Evolutionary conservation across 495 filamentous ascomycete genomes (phyloP), one percentile per base, ranked within the genome.

Genomic region (Xylaria nigripes): DNA sequence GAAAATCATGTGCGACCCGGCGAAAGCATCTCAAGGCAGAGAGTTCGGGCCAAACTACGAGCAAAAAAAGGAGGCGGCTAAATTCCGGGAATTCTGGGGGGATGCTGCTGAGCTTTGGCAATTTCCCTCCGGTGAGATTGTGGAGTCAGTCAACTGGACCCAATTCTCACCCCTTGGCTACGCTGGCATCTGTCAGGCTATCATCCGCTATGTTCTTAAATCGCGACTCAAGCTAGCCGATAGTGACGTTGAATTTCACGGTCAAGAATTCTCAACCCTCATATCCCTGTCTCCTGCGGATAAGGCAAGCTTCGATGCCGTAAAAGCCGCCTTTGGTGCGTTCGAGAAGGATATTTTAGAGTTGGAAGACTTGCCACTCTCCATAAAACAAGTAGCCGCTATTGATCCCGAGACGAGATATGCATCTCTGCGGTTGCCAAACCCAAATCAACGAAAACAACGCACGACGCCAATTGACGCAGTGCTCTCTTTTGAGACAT

Each of bases 401-500:
- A 80, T 84, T 12, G 82, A 82, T 54, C 66, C 90, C 10, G 78
- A 85, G 47, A 73, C 95, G 8, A 82, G 92, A 44, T 90, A 85
- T 59, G 71, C 90, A 4, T 86, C 87, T 0, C 67, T 86, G 48
- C 72, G 72, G 24, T 64, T 64, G 19, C 83, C 81, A 8, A 56
- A 63, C 16, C 61, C 79, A 29, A 67, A 64, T 13, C 58, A 65
- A 13, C 58, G 65, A 23, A 72, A 71, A 44, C 70, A 68, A 0
- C 57, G 64, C 3, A 61, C 63, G 0, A 64, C 56, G 0, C 74
- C 73, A 0, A 63, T 76, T 61, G 83, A 92, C 51, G 74, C 91
- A 48, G 75, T 87, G 32, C 76, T 98, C 22, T 90, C 92, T 58
- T 96, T 98, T 60, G 93, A 98, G 71, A 88, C 86, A 29, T 97